phyloP scores from a whole-genome alignment of 192 early-diverging fungal genomes.

The Umbelopsis ramanniana region DNA sequence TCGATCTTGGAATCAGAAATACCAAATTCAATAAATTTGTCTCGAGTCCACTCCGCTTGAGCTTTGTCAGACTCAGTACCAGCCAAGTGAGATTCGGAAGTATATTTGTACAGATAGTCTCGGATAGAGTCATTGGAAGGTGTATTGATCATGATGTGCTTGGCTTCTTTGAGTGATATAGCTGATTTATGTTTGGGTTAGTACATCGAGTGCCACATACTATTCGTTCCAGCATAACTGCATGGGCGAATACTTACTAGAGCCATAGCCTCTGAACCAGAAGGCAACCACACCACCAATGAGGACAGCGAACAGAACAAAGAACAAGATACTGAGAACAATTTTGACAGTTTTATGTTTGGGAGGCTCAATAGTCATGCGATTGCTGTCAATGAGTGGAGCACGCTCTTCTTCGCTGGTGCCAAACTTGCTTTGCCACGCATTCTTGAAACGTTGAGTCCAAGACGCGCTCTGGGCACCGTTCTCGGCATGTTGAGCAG shows the following conservation, averaged over 20 bases:
- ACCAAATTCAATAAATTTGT: constrained; percentile 56
- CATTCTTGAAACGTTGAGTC: constrained; percentile 6
- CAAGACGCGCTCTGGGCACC: neutral
- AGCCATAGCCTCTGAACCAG: constrained; percentile 6
- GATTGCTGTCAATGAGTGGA: constrained; percentile 26
- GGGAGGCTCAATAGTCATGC: constrained; percentile 32
- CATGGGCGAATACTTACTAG: neutral
- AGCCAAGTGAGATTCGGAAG: constrained; percentile 62
- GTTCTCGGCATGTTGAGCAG: constrained; percentile 17
- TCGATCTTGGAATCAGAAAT: constrained; percentile 55
- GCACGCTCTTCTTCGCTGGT: constrained; percentile 5
- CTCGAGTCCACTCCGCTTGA: constrained; percentile 59
- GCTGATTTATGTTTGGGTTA: neutral
- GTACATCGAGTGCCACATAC: neutral
- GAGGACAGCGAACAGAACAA: constrained; percentile 12
- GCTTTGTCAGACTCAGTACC: constrained; percentile 51
- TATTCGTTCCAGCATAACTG: neutral
- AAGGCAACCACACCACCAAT: constrained; percentile 13
- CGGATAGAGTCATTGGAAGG: constrained; percentile 40
- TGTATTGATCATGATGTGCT: constrained; percentile 21
- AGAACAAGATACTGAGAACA: constrained; percentile 2
- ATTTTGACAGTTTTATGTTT: constrained; percentile 23
- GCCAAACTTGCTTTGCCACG: constrained; percentile 8
- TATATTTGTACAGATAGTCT: constrained; percentile 53
- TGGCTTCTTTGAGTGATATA: neutral